These are phyloP conservation scores for Bacidia gigantensis DNA, from an alignment of 495 filamentous ascomycete species.

Conservation along the genomic window DNA sequence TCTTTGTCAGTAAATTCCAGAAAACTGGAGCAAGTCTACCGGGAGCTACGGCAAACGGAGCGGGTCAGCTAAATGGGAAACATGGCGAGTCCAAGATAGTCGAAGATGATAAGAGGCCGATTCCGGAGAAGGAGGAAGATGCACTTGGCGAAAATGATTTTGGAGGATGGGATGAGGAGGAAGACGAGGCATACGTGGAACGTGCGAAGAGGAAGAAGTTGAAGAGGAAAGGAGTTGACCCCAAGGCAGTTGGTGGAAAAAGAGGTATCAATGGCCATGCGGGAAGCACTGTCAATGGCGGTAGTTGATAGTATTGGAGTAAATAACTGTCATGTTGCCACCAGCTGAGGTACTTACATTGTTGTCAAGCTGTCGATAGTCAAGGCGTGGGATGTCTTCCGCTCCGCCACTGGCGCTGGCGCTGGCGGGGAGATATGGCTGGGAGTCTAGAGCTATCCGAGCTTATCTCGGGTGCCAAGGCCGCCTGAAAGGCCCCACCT, in stretches of 20 bases:
- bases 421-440: neutral
- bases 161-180: constrained; percentile 50
- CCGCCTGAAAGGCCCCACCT: neutral
- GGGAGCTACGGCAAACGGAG: constrained; percentile 9
- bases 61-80: constrained; percentile 23
- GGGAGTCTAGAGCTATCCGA: no score
- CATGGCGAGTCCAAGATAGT: constrained; percentile 18
- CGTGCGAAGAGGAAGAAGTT: constrained; percentile 42
- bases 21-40: constrained; percentile 66
- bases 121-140: constrained; percentile 29
- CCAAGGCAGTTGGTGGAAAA: constrained; percentile 30
- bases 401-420: neutral
- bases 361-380: neutral
- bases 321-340: no score
- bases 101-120: constrained; percentile 33
- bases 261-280: neutral
- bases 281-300: neutral
- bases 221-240: constrained; percentile 53
- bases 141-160: constrained; percentile 37
- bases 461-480: neutral
- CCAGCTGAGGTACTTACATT: no score
- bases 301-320: no score
- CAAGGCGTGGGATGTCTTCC: neutral
- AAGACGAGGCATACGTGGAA: constrained; percentile 45
- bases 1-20: constrained; percentile 96